A percentile compares a stretch with the other conserved stretches of the same genome.
phyloP scores from a whole-genome alignment of 768 basidiomycete genomes.

The Tremella mesenterica region DNA sequence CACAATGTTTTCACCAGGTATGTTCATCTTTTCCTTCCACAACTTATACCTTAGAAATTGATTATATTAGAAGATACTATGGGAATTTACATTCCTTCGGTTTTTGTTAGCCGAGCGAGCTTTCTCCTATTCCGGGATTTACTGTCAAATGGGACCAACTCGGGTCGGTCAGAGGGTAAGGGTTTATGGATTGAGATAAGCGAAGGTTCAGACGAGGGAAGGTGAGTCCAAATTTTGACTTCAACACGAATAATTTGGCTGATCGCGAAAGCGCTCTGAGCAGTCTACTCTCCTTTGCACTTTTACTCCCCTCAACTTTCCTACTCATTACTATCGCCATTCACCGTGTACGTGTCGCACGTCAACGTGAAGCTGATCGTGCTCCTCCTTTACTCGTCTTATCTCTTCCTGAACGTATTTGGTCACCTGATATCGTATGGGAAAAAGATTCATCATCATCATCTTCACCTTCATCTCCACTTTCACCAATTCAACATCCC shows the following conservation, averaged over 20 bases:
- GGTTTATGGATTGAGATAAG: conserved; percentile 41
- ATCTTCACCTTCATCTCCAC: background rate
- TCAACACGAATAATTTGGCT: conserved; percentile 1
- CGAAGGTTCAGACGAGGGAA: conserved; percentile 28
- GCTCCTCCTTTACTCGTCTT: conserved; percentile 39
- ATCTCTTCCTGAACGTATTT: conserved; percentile 40
- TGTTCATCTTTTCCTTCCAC: conserved; percentile 19
- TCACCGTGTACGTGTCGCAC: conserved; percentile 62
- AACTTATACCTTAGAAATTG: background rate
- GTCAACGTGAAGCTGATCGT: conserved; percentile 51
- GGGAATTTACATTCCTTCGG: conserved; percentile 72
- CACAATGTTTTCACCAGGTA: conserved; percentile 88
- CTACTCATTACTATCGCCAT: conserved; percentile 82
- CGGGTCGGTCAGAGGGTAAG: conserved; percentile 31
- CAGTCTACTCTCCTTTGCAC: conserved; percentile 56
- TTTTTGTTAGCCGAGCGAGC: conserved; percentile 78
- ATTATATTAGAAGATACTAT: conserved; percentile 54
- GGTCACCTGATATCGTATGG: conserved; percentile 44
- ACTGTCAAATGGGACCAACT: conserved; percentile 66
- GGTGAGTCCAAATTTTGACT: conserved; percentile 22
- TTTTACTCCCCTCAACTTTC: conserved; percentile 79
- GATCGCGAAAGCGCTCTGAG: conserved; percentile 38
- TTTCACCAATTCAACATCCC: background rate
- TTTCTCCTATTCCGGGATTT: conserved; percentile 63
- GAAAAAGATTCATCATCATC: conserved; percentile 38